phyloP scores from a whole-genome alignment of 2,329 filamentous ascomycete species.

The Fusarium illudens region DNA sequence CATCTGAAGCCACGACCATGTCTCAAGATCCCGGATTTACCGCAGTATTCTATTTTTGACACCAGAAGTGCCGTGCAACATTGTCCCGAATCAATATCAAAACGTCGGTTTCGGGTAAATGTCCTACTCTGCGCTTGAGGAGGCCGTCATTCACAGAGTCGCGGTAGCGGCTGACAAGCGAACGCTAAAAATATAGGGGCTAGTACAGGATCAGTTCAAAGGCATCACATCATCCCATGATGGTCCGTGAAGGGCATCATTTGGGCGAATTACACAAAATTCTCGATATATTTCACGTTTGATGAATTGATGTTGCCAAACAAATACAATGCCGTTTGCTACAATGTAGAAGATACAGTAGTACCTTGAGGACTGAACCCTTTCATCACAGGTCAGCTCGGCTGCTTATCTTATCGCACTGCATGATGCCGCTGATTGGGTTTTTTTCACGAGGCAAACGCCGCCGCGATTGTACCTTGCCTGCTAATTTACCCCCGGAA shows the following conservation, averaged over 20 bases:
- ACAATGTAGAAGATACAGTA: too few species aligned
- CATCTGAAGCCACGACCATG: background rate
- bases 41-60: background rate
- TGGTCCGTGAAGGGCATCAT: background rate
- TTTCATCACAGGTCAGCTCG: background rate
- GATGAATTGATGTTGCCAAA: background rate
- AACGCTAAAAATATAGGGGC: constrained; percentile 1
- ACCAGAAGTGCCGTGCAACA: background rate
- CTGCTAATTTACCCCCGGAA: constrained; percentile 12
- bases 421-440: constrained; percentile 17
- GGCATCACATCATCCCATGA: background rate
- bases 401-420: constrained; percentile 34
- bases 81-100: background rate
- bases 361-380: too few species aligned
- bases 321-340: background rate
- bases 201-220: background rate
- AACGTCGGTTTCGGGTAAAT: background rate
- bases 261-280: background rate
- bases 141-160: background rate
- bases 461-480: constrained; percentile 11
- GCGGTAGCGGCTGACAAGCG: background rate
- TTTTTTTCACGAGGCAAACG: constrained; percentile 14
- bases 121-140: background rate
- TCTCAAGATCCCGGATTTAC: background rate
- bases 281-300: background rate